phyloP scores from a whole-genome alignment of 2,329 filamentous ascomycete genomes.

The Alternaria gaisen region DNA sequence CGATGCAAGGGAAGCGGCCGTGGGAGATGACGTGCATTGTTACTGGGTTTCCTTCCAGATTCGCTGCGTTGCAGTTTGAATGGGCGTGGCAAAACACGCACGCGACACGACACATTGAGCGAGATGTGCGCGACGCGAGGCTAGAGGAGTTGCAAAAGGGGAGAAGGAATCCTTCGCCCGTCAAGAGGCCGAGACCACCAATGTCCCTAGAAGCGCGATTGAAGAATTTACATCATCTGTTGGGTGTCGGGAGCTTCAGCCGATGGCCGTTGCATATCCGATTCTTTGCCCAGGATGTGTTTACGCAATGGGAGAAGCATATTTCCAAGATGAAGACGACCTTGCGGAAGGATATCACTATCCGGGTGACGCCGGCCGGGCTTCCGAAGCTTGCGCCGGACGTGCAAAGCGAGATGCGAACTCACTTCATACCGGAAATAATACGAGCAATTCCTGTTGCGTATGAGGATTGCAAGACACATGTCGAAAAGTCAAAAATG shows the following conservation, averaged over 20 bases:
- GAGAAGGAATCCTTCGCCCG: constrained; percentile 43
- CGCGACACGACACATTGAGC: constrained; percentile 77
- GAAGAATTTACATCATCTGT: constrained; percentile 81
- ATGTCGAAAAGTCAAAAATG: constrained; percentile 62
- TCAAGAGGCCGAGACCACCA: constrained; percentile 59
- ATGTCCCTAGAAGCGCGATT: constrained; percentile 73
- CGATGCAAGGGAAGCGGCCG: constrained; percentile 72
- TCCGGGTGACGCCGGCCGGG: constrained; percentile 44
- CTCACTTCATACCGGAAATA: constrained; percentile 39
- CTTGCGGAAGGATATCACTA: constrained; percentile 38
- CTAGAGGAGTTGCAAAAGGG: constrained; percentile 39
- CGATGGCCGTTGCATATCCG: constrained; percentile 83
- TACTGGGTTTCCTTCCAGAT: constrained; percentile 85
- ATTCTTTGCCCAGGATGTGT: constrained; percentile 78
- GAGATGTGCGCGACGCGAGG: constrained; percentile 48
- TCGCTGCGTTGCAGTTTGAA: constrained; percentile 94
- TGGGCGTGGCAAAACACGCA: constrained; percentile 94
- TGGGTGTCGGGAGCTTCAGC: constrained; percentile 80
- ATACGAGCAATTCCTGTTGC: constrained; percentile 59
- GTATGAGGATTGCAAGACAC: constrained; percentile 60
- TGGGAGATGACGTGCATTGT: constrained; percentile 85
- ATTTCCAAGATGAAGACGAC: constrained; percentile 35
- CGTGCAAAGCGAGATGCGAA: constrained; percentile 29
- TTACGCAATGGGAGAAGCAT: constrained; percentile 72
- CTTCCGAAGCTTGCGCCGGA: constrained; percentile 30